Evolutionary conservation across 139 green algal genomes (phyloP).

Genomic region (Chloropicon primus): DNA sequence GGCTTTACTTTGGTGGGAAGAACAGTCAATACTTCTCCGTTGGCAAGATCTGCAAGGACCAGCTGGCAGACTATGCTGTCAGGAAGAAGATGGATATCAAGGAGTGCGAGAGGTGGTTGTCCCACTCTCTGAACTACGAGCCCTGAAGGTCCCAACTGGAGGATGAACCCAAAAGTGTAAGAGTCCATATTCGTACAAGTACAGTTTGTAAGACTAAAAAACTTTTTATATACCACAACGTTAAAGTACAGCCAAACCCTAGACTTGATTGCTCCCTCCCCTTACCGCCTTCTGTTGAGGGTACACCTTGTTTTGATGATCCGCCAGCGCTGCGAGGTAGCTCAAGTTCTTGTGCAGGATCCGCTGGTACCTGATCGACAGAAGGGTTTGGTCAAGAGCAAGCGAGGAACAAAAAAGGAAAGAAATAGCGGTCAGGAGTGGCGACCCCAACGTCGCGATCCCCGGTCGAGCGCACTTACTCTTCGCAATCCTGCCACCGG

Average conservation of each 20-base stretch:
- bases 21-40: conserved; percentile 90
- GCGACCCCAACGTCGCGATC: too few relatives aligned
- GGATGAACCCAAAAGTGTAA: too few relatives aligned
- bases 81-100: conserved; percentile 76
- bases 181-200: too few relatives aligned
- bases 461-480: neutral
- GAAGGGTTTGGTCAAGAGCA: neutral
- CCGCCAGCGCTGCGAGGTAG: neutral
- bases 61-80: conserved; percentile 75
- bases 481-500: neutral
- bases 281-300: neutral
- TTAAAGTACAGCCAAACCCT: too few relatives aligned
- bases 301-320: neutral
- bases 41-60: conserved; percentile 90
- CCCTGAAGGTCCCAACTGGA: conserved; percentile 34
- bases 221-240: too few relatives aligned
- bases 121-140: conserved; percentile 82
- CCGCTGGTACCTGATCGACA: neutral
- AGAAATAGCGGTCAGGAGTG: too few relatives aligned
- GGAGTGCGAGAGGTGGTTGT: conserved; percentile 75
- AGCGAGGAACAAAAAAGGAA: neutral
- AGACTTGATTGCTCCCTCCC: neutral
- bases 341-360: neutral
- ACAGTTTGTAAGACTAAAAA: neutral
- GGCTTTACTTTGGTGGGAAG: conserved; percentile 85